phyloP scores from a whole-genome alignment of 345 rosid species.

The Bretschneidera sinensis region DNA sequence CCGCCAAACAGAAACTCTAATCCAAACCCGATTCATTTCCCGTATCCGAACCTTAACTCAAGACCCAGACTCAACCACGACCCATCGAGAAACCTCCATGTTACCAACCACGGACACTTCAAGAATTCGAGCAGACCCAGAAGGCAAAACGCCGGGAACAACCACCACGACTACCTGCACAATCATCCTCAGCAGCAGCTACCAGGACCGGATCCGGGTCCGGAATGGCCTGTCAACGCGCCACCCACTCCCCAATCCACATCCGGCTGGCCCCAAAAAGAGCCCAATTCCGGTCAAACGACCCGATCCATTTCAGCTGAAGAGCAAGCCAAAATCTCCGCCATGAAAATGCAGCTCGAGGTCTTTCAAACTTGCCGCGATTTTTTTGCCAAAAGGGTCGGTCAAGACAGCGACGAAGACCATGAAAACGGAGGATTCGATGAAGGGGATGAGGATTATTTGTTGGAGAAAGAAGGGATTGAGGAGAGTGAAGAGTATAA shows the following conservation, averaged over 20 bases:
- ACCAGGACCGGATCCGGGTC: slow-evolving; percentile 21
- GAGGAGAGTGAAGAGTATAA: slow-evolving; percentile 35
- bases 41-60: slow-evolving; percentile 17
- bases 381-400: slow-evolving; percentile 25
- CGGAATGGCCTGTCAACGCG: slow-evolving; percentile 34
- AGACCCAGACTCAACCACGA: not conserved
- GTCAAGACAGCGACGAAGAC: slow-evolving; percentile 24
- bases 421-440: slow-evolving; percentile 16
- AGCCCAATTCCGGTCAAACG: slow-evolving; percentile 12
- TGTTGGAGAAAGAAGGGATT: slow-evolving; percentile 12
- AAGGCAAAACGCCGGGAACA: not conserved
- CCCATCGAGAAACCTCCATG: slow-evolving; percentile 18
- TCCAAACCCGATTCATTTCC: slow-evolving; percentile 9
- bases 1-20: slow-evolving; percentile 45
- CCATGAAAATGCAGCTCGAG: slow-evolving; percentile 34
- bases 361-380: slow-evolving; percentile 31
- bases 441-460: slow-evolving; percentile 27
- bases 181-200: slow-evolving; percentile 14
- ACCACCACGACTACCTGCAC: not conserved
- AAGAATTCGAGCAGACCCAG: slow-evolving; percentile 12
- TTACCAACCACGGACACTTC: slow-evolving; percentile 27
- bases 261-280: slow-evolving; percentile 39
- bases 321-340: slow-evolving; percentile 32
- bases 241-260: slow-evolving; percentile 7
- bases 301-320: slow-evolving; percentile 18